Evolutionary conservation across 176 grass and related monocot species (phyloP), one percentile per base, ranked within the genome.

Genomic region (Lolium perenne): DNA sequence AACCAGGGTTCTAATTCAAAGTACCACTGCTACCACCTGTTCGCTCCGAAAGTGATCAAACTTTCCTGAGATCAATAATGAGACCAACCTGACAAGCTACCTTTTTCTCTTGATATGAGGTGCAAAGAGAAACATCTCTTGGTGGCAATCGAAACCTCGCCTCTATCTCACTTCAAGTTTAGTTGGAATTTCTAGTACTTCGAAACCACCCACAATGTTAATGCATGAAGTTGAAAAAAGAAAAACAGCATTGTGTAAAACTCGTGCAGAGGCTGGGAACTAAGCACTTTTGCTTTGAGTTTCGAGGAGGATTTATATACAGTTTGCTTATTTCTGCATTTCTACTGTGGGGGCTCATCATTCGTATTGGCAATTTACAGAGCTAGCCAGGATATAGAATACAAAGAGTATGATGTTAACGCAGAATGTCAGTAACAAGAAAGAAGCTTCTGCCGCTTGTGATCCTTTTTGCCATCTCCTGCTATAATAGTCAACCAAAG

Each of bases 341-440:
- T 20, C 51, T 18, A 13, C 18, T 57, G 55, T 67, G 10, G 69
- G 8, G 68, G 7, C 11, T 82, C 22, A 5, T 83, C 82, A 78
- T 66, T 86, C 22, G 7, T 63, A 14, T 46, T 14, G 21, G 40
- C 3, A 84, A 84, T 79, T 80, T 84, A 85, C 80, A 79, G 50
- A 77, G 45, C 48, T 61, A 53, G 13, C 71, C 50, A 45, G 62
- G 32, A 35, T 47, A 17, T 54, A 74, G 40, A 68, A 80, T 67
- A 80, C 81, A 82, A 29, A 32, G 51, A 59, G 85, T 66, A 45
- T 45, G 25, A 74, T 50, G 85, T 59, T 61, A 49, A n/a, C 12
- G 12, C 16, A 26, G 13, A 75, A 75, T 10, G 78, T 80, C 75
- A 53, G 49, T 60, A 21, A 66, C 26, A 66, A 66, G 63, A 35